Evolutionary conservation across 805 yeast genomes (phyloP), one percentile per base, ranked within the genome.

Genomic region (Priceomyces fermenticarens): DNA sequence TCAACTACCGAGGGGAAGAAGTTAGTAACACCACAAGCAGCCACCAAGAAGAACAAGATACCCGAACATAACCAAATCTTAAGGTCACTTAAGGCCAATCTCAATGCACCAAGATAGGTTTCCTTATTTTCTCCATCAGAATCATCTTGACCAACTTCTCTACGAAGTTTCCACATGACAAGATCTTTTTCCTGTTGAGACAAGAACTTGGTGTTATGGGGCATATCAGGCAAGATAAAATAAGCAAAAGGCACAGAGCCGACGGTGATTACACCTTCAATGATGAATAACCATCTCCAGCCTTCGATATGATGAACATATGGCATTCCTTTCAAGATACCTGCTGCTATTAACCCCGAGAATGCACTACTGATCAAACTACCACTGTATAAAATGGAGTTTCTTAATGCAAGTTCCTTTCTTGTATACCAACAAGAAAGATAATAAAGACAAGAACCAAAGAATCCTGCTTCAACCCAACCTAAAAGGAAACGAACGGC

Each of bases 1-100:
- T 67, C 53, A 12, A 81, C 83, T 20, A 81, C 78, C 1, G 83
- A 69, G 20, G 85, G 85, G 65, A 78, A 80, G 54, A 77, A 78
- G 53, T 78, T 73, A 13, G 81, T 75, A 35, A 78, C 81, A 55
- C 83, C 82, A 47, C 79, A 74, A 30, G 83, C 81, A 17, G 79
- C 80, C 37, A 75, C 83, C 25, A 73, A 58, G 57, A 68, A 70
- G 2, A 76, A 59, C 17, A 72, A 59, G 38, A 64, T 62, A 36
- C 71, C 73, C 12, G 73, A 65, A 29, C 73, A 53, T n/a, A 65
- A 52, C 78, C 78, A 73, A n/a, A 70, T 71, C 41, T 73, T 73
- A 32, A 60, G 38, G 47, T 74, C 79, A 35, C 55, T 61, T 30
- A 61, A 39, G 4, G 75, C 65, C 30, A 72, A 48, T 26, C 54